Evolutionary conservation across 108 stramenopile species (phyloP), one percentile per base, ranked within the genome.

Genomic region (Skeletonema menzelii): DNA sequence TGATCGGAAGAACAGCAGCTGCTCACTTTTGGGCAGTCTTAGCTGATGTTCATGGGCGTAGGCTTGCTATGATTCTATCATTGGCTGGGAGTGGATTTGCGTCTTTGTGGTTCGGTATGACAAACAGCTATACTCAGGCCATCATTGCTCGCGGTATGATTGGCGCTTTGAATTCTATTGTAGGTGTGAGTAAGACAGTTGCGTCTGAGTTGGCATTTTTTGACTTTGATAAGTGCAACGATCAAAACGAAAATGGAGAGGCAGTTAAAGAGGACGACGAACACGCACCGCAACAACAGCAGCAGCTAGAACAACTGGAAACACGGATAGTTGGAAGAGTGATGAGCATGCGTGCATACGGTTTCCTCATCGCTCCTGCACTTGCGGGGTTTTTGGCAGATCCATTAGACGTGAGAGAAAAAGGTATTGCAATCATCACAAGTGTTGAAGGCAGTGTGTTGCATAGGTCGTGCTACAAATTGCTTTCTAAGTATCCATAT

Each of bases 21-120:
- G 61, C 85, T 5, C 87, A 81, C 75, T 56, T 53, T 11, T 92
- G 88, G 88, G 91, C 87, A 5, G 64, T 65, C 35, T 34, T 76
- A 10, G 86, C 86, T 11, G 91, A 92, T 84, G 37, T 60, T 35
- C 87, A 89, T 65, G 91, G 91, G 5, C 87, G 91, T 0, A 75
- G 61, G 11, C 73, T 87, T 55, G 86, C 86, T 0, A 57, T 92
- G 37, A 55, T 74, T 8, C n/a, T 46, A 5, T 83, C 85, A 5
- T 55, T 87, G 13, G 28, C 76, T 28, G 72, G 83, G 0, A 84
- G 85, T 26, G 72, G 79, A 4, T 44, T 83, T 0, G 78, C 82
- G 12, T 86, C 83, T 13, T 34, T 92, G 1, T 68, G 76, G 65
- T 92, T 92, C 85, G 91, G 91, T 40, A 59, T 80, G 34, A 65